Percentiles rank a stretch among this genome's conserved stretches.
Conservation (phyloP, 2,329 filamentous ascomycete species). For the Colletotrichum eleusines region DNA sequence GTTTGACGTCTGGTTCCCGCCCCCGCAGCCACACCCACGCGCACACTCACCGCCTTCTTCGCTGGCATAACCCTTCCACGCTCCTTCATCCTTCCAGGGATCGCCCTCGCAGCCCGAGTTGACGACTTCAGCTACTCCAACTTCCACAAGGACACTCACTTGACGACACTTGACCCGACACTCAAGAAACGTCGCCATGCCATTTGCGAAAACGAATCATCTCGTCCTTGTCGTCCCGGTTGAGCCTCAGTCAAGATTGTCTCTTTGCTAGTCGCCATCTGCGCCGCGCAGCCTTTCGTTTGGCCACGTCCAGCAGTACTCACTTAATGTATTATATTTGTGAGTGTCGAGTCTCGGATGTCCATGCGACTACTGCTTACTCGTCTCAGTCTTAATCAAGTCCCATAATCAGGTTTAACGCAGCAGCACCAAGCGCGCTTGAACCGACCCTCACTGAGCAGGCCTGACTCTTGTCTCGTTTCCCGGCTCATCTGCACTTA, state of each 20-base stretch:
- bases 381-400: slow-evolving; percentile 9
- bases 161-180: slow-evolving; percentile 8
- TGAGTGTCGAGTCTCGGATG: slow-evolving; percentile 7
- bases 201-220: slow-evolving; percentile 31
- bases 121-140: slow-evolving; percentile 17
- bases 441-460: neutral
- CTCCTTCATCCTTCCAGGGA: slow-evolving; percentile 40
- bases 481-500: neutral
- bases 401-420: slow-evolving; percentile 11
- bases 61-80: slow-evolving; percentile 38
- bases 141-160: slow-evolving; percentile 12
- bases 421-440: neutral
- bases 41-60: slow-evolving; percentile 32
- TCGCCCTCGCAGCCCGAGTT: slow-evolving; percentile 33
- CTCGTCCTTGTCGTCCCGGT: neutral
- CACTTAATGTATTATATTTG: slow-evolving; percentile 36
- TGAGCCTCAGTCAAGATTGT: slow-evolving; percentile 22
- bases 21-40: slow-evolving; percentile 26
- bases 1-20: slow-evolving; percentile 21
- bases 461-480: neutral
- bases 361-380: neutral
- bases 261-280: slow-evolving; percentile 26
- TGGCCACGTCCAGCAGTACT: neutral
- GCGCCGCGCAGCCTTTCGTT: slow-evolving; percentile 5
- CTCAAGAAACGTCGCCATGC: slow-evolving; percentile 35